phyloP scores from a whole-genome alignment of 1,284 basidiomycete genomes.

The Clitocybe nebularis region DNA sequence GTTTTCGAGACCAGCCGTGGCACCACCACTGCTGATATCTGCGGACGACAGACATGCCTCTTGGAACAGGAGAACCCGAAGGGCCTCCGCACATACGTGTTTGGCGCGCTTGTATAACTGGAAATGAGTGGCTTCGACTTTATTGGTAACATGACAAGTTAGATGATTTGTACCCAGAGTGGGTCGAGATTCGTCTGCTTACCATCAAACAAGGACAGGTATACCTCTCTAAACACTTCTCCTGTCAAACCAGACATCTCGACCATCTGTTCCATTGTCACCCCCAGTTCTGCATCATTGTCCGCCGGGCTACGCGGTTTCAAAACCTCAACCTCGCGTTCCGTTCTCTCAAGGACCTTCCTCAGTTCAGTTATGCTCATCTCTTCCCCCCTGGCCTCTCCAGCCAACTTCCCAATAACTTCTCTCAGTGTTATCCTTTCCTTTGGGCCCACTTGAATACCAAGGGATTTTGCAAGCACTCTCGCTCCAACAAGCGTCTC shows the following conservation, averaged over 20 bases:
- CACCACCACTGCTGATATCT: constrained; percentile 14
- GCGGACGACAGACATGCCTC: constrained; percentile 51
- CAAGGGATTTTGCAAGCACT: constrained; percentile 51
- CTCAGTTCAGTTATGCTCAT: constrained; percentile 41
- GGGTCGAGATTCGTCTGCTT: no score
- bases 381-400: constrained; percentile 40
- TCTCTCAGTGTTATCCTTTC: constrained; percentile 53
- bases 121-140: constrained; percentile 76
- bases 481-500: constrained; percentile 80
- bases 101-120: constrained; percentile 76
- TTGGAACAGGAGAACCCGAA: constrained; percentile 76
- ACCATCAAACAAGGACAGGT: constrained; percentile 78
- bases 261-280: constrained; percentile 73
- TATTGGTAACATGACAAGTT: no score
- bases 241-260: constrained; percentile 54
- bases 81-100: constrained; percentile 74
- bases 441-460: constrained; percentile 44
- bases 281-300: constrained; percentile 42
- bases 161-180: no score
- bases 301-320: constrained; percentile 32
- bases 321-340: constrained; percentile 49
- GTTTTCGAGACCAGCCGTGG: constrained; percentile 30
- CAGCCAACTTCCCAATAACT: constrained; percentile 45
- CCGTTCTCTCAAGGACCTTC: constrained; percentile 44
- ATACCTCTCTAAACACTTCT: constrained; percentile 59